Percentiles rank a stretch among this genome's conserved stretches.
These are phyloP conservation scores for Aspergillus sp. DNA, from an alignment of 2,329 filamentous ascomycete genomes.

Conservation along the genomic window DNA sequence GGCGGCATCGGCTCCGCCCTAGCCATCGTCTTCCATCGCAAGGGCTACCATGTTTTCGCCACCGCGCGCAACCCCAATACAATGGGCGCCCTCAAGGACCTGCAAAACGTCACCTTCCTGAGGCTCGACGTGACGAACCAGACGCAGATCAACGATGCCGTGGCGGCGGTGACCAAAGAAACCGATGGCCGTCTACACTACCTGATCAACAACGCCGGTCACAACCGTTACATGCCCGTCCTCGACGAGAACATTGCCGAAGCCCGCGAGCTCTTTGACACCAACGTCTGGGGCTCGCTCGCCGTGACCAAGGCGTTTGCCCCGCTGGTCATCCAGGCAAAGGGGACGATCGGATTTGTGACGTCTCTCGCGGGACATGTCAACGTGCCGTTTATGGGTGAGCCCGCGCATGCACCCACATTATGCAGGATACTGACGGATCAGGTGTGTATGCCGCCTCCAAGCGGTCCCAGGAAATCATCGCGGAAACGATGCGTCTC, in stretches of 20 bases:
- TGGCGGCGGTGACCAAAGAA: conserved; percentile 12
- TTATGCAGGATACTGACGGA: not conserved
- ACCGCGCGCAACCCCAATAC: conserved; percentile 32
- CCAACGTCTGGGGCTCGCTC: conserved; percentile 17
- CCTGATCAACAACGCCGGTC: conserved; percentile 45
- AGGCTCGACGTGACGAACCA: conserved; percentile 28
- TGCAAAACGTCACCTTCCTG: conserved; percentile 25
- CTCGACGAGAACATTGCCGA: conserved; percentile 35
- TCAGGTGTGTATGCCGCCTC: conserved; percentile 19
- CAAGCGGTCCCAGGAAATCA: conserved; percentile 20
- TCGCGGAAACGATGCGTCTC: conserved; percentile 22
- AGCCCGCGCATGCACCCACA: conserved; percentile 2
- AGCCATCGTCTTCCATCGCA: conserved; percentile 30
- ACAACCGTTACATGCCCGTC: conserved; percentile 31
- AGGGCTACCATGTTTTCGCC: conserved; percentile 37
- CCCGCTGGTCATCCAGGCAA: conserved; percentile 20
- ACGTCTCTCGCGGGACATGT: conserved; percentile 17
- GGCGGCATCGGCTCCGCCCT: conserved; percentile 40
- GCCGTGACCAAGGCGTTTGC: conserved; percentile 23
- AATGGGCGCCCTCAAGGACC: conserved; percentile 18
- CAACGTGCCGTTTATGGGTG: conserved; percentile 29
- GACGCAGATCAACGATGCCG: conserved; percentile 24
- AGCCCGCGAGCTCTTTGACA: conserved; percentile 22
- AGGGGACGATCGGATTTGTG: conserved; percentile 21
- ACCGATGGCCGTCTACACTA: conserved; percentile 35